Evolutionary conservation across 2,329 filamentous ascomycete species (phyloP).

Genomic region (Talaromyces sp.): DNA sequence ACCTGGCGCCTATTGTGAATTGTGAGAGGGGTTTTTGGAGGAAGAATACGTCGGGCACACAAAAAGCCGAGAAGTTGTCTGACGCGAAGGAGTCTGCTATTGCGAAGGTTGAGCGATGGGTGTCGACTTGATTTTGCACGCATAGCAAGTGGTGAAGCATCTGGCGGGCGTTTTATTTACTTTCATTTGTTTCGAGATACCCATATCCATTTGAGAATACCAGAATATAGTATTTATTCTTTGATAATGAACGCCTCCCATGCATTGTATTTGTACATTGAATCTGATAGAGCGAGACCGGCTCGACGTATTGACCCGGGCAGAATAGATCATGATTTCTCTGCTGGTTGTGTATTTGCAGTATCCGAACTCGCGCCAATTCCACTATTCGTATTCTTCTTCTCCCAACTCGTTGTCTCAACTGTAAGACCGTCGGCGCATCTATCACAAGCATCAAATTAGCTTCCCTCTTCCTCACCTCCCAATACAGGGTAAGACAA

Average conservation of each 20-base stretch:
- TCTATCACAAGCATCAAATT: conserved; percentile 25
- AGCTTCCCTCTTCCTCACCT: not conserved
- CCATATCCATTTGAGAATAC: conserved; percentile 4
- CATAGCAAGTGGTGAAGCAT: not conserved
- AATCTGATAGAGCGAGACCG: not conserved
- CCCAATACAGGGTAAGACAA: conserved; percentile 18
- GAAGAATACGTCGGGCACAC: conserved; percentile 38
- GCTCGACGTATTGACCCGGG: not conserved
- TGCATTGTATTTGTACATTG: conserved; percentile 19
- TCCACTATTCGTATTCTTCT: conserved; percentile 12
- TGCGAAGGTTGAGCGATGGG: conserved; percentile 23
- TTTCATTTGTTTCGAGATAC: conserved; percentile 16
- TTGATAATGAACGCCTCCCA: conserved; percentile 12
- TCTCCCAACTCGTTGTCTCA: conserved; percentile 62
- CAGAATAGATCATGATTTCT: not conserved
- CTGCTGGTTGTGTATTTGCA: not conserved
- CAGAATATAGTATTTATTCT: conserved; percentile 1
- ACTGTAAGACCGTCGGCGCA: conserved; percentile 56
- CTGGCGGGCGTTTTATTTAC: conserved; percentile 10
- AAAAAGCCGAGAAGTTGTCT: conserved; percentile 32
- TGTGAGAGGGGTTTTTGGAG: conserved; percentile 60
- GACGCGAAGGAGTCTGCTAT: conserved; percentile 25
- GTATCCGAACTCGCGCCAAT: not conserved
- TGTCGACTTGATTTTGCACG: conserved; percentile 2
- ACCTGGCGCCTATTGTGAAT: conserved; percentile 55